These are phyloP conservation scores for Pyracantha coccinea DNA, from an alignment of 331 rosid genomes.

Conservation along the genomic window DNA sequence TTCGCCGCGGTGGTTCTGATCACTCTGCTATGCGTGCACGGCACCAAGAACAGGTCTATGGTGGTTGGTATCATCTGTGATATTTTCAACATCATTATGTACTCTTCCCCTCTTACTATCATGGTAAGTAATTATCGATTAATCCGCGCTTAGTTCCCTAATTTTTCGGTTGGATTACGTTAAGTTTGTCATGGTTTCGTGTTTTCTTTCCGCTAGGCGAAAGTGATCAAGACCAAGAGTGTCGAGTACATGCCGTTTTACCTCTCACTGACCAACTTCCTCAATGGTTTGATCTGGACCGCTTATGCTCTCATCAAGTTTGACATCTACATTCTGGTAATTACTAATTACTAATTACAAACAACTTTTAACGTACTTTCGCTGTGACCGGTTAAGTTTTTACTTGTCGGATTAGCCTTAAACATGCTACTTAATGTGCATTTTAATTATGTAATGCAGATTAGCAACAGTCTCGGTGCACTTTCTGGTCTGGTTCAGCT, in stretches of 20 bases:
- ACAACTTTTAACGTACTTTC: too few relatives aligned
- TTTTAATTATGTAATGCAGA: constrained; percentile 25
- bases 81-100: constrained; percentile 67
- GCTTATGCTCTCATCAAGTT: constrained; percentile 60
- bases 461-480: constrained; percentile 66
- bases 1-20: constrained; percentile 21
- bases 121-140: constrained; percentile 37
- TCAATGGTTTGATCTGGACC: constrained; percentile 61
- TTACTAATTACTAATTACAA: background rate
- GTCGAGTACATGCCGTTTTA: constrained; percentile 72
- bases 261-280: constrained; percentile 62
- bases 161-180: too few relatives aligned
- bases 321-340: constrained; percentile 61
- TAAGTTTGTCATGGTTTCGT: too few relatives aligned
- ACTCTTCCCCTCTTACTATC: constrained; percentile 62
- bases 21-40: constrained; percentile 34
- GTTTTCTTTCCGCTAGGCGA: constrained; percentile 15
- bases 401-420: background rate
- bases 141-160: too few relatives aligned
- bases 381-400: background rate
- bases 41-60: constrained; percentile 30
- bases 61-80: constrained; percentile 57
- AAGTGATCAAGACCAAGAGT: constrained; percentile 58
- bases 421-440: background rate
- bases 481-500: constrained; percentile 53